Base-by-base conservation (phyloP, 1,284 basidiomycete species). In the Leucocoprinus gongylophorus region DNA sequence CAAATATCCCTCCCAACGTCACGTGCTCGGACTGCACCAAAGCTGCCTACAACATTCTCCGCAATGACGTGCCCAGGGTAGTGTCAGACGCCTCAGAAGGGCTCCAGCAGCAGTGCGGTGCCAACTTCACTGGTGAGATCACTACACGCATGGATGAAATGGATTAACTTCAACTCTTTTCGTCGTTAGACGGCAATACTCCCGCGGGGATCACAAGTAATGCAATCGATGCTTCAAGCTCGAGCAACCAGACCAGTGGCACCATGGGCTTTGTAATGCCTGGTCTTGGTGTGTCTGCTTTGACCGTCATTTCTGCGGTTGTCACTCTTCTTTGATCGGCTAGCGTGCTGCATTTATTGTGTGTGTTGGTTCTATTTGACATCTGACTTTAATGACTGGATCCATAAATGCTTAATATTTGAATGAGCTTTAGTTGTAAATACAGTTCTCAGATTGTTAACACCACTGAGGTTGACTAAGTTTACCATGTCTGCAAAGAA, bases 21-120 rank as follows among this genome's bases (percentile, higher is more conserved):
- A 70, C 70, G 29, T 83, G 80, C 70, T 71, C 78, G 30, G 67
- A 77, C 64, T 83, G 82, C 63, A 61, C 69, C 55, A 79, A 83
- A 67, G 71, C 67, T 41, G 67, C 71, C 3, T 80, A 74, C 67
- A 76, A 74, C 61, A 63, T 78, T 55, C 53, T 79, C 47, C 67
- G 65, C 50, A 47, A 59, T 18, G 64, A 70, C 30, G 61, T 72
- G 51, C 75, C 78, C 12, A 59, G 55, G 41, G 33, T 73, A 10
- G 57, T 61, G 13, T 54, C 62, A 37, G 58, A 66, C 57, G 55
- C 62, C 7, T 61, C 63, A 15, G 57, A 67, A 20, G 63, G 62
- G 13, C 54, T 79, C 12, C 62, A 71, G 46, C 55, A 57, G 0
- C 61, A 74, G 57, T 83, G 81, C 58, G 79, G 80, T 18, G 58